Percentiles rank a stretch among this genome's conserved stretches.
Evolutionary conservation across 768 basidiomycete genomes (phyloP).

Genomic region (Cystobasidium onofrii): DNA sequence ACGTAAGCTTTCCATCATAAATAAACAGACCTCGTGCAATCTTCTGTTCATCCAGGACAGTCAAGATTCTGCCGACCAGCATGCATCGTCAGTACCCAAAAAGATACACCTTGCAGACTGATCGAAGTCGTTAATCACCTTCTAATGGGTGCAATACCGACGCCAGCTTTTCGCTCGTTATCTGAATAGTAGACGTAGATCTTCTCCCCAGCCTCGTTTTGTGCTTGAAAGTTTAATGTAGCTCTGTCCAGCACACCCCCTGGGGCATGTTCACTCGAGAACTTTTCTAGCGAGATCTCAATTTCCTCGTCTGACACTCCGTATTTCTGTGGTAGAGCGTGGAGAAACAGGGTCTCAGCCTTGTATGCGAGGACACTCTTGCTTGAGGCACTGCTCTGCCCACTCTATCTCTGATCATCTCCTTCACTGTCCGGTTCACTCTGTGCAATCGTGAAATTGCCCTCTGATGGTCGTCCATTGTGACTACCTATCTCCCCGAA

Average conservation of each 20-base stretch:
- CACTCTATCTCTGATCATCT: conserved; percentile 90
- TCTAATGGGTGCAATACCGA: conserved; percentile 95
- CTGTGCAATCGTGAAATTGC: conserved; percentile 70
- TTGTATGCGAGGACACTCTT: no score
- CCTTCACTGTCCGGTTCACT: conserved; percentile 90
- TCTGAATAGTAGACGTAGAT: conserved; percentile 96
- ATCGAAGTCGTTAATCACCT: conserved; percentile 56
- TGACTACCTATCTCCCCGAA: neutral
- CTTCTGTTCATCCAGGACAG: conserved; percentile 80
- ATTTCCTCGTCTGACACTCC: conserved; percentile 91
- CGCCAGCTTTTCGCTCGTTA: conserved; percentile 59
- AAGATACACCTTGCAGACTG: neutral
- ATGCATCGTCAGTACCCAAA: neutral
- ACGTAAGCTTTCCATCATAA: conserved; percentile 92
- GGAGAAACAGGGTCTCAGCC: conserved; percentile 4
- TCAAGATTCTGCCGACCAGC: conserved; percentile 59
- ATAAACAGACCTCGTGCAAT: conserved; percentile 89
- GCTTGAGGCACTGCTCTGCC: no score
- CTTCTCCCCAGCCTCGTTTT: conserved; percentile 60
- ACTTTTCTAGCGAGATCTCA: conserved; percentile 70
- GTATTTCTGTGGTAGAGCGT: conserved; percentile 69
- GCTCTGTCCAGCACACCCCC: conserved; percentile 78
- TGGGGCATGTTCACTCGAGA: conserved; percentile 62
- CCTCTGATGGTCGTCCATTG: conserved; percentile 7
- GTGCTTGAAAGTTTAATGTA: conserved; percentile 81